Base-by-base conservation (phyloP, 2,329 filamentous ascomycete genomes). In the Elsinoe arachidis region DNA sequence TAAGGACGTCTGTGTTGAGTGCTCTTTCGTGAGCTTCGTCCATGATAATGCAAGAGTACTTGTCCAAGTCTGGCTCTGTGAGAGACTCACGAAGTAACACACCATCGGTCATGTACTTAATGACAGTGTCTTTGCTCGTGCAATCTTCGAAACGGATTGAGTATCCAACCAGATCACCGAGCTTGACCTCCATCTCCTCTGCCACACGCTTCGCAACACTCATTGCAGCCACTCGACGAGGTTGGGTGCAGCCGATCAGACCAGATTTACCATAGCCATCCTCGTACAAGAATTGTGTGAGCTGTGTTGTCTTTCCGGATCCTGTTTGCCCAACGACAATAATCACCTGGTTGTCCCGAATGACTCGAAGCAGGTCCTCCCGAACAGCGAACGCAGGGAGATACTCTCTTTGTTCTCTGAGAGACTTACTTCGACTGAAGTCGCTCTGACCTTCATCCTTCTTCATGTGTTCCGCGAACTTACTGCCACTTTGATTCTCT, bases 91-190 rank as follows among this genome's bases (percentile, higher is more conserved):
- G 83, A 33, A 99, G 80, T 44, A 99, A 76, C 19, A 99, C 89
- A 76, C 93, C 93, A 67, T 99, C 95, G 0, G 93, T 99, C 91
- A 99, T 96, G 72, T 99, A 99, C 73, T 99, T 99, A 75, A 99
- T 97, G 59, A 86, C 79, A 0, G 93, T 99, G 58, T 97, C 87
- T 64, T 90, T 90, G 76, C 90, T 96, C 1, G 93, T 99, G 71
- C 91, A 96, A 70, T 99, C 95, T 69, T 99, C 93, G 66, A 99
- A 99, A 56, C 93, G 90, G 69, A 99, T 99, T 0, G 93, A 90
- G 71, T 99, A 99, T 30, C 93, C 93, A 37, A 99, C 95, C 0
- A 86, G 81, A 58, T 86, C 85, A 51, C 93, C 93, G 9, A 99
- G 77, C 58, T 86, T 86, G 44, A 95, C 90, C 64, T 96, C 88